phyloP scores from a whole-genome alignment of 2,329 filamentous ascomycete species.

The Phaeosphaeria sp. region DNA sequence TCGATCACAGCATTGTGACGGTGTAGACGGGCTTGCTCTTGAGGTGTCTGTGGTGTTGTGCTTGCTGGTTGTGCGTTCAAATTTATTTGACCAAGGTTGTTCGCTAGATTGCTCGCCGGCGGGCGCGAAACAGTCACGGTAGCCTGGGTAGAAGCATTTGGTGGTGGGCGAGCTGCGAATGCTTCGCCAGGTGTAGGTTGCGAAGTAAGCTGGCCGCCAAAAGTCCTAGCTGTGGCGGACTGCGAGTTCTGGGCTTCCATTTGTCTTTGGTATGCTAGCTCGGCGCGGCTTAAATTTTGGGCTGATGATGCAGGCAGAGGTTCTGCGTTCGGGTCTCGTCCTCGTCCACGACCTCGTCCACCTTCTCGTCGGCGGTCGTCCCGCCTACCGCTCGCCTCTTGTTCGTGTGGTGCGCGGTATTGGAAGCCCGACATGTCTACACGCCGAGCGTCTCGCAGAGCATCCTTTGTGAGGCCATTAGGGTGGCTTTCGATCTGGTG shows the following conservation, averaged over 20 bases:
- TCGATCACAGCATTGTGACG: slow-evolving; percentile 87
- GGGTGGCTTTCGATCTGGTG: slow-evolving; percentile 88
- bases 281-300: slow-evolving; percentile 81
- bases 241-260: slow-evolving; percentile 90
- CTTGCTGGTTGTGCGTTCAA: slow-evolving; percentile 41
- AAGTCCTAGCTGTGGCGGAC: slow-evolving; percentile 77
- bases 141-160: slow-evolving; percentile 43
- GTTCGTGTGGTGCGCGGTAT: slow-evolving; percentile 73
- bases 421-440: slow-evolving; percentile 91
- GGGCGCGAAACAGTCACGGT: slow-evolving; percentile 50
- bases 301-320: slow-evolving; percentile 76
- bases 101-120: slow-evolving; percentile 24
- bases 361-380: slow-evolving; percentile 50
- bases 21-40: slow-evolving; percentile 80
- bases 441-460: slow-evolving; percentile 78
- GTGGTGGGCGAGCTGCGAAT: slow-evolving; percentile 56
- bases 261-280: slow-evolving; percentile 89
- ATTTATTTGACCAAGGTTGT: slow-evolving; percentile 25
- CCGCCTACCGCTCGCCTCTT: slow-evolving; percentile 62
- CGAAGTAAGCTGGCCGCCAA: slow-evolving; percentile 81
- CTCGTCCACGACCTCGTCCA: slow-evolving; percentile 65
- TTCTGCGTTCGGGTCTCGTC: slow-evolving; percentile 87
- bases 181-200: slow-evolving; percentile 48
- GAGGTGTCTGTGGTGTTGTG: slow-evolving; percentile 59
- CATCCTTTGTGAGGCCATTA: slow-evolving; percentile 79